Evolutionary conservation across 352 stramenopile species (phyloP), one percentile per base, ranked within the genome.

Genomic region (Thalassiosira exigua): DNA sequence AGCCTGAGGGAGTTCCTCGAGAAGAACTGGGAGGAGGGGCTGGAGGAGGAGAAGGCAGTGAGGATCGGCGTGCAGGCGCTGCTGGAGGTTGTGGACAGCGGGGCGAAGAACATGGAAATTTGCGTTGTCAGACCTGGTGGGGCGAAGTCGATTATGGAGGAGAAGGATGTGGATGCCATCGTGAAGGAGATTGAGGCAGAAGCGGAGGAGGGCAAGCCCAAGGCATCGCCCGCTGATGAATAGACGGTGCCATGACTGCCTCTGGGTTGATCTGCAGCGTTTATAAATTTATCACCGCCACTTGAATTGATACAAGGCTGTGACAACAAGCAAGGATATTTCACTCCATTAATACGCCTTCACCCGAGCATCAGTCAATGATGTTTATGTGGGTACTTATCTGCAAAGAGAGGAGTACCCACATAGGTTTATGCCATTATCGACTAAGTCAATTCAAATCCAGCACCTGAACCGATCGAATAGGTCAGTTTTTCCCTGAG

Each of bases 51-150:
- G 12, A 95, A 95, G 30, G 93, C 95, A 5, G 91, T 98, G 17
- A 93, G 94, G 65, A 90, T 99, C 32, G 94, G 96, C 5, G 93
- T 98, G 53, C 97, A 98, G 82, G 95, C 96, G 42, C 92, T 99
- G 77, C 90, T 99, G 29, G 97, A 99, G 87, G 96, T 99, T 51
- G 97, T 99, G 36, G 97, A 99, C 74, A 97, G 96, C 52, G 97
- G 97, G 70, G 97, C 96, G 62, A 99, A 99, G 88, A 99, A 98
- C 86, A 99, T 99, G 93, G 97, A 99, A 90, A 95, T 99, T 65
- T 97, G 96, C 53, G 93, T 99, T 36, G 92, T 99, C 32, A 80
- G 76, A 69, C 17, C 75, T 36, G 82, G 82, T 17, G 86, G 86
- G 66, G 66, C 78, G n/a, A 91, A 89, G 50, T 60, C 67, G 26